phyloP scores from a whole-genome alignment of 495 filamentous ascomycete species.

The Diplogelasinospora grovesii region DNA sequence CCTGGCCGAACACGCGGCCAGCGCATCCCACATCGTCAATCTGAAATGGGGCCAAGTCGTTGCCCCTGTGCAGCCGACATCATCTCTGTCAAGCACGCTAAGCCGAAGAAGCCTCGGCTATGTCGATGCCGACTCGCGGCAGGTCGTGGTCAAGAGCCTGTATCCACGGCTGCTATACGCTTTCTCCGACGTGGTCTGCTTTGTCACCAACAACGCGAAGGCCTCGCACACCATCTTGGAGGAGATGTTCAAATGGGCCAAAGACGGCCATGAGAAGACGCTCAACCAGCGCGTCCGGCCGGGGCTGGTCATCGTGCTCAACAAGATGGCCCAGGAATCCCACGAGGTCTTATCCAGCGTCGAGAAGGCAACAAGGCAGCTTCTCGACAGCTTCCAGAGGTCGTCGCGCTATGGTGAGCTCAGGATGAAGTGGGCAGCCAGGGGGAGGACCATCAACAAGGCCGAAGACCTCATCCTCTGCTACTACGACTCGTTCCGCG shows the following conservation, averaged over 20 bases:
- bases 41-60: slow-evolving; percentile 7
- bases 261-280: slow-evolving; percentile 29
- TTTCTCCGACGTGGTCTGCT: slow-evolving; percentile 43
- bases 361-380: slow-evolving; percentile 7
- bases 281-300: slow-evolving; percentile 42
- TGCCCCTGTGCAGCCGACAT: neutral
- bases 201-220: slow-evolving; percentile 31
- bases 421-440: slow-evolving; percentile 6
- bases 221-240: slow-evolving; percentile 20
- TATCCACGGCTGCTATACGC: slow-evolving; percentile 47
- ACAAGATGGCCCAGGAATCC: slow-evolving; percentile 26
- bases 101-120: slow-evolving; percentile 3
- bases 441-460: slow-evolving; percentile 14
- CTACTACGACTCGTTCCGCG: slow-evolving; percentile 27
- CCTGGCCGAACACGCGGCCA: slow-evolving; percentile 2
- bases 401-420: slow-evolving; percentile 10
- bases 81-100: neutral
- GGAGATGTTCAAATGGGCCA: slow-evolving; percentile 26
- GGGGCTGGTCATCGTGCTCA: slow-evolving; percentile 42
- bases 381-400: slow-evolving; percentile 12
- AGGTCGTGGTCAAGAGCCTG: slow-evolving; percentile 30
- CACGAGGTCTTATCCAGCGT: slow-evolving; percentile 11
- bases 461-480: slow-evolving; percentile 27
- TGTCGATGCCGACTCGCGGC: slow-evolving; percentile 8
- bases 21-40: slow-evolving; percentile 1